Evolutionary conservation across 371 early-diverging fungal genomes (phyloP).

Genomic region (Apophysomyces elegans): DNA sequence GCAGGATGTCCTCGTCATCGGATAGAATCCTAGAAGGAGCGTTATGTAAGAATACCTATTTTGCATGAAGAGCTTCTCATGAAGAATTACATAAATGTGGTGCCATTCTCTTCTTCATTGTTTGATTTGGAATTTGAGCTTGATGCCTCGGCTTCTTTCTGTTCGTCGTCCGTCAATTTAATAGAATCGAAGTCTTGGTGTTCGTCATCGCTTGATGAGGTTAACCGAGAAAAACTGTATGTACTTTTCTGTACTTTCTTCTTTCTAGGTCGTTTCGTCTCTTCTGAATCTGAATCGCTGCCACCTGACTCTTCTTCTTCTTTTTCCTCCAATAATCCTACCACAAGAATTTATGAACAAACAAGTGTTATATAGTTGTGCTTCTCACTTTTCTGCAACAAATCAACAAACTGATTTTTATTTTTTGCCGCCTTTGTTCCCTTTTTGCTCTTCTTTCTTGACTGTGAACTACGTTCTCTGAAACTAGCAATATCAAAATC

Average conservation of each 20-base stretch:
- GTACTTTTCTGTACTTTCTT: conserved; percentile 12
- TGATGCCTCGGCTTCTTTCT: too few relatives aligned
- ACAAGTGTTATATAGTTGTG: neutral
- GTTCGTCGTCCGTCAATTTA: neutral
- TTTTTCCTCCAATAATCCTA: conserved; percentile 7
- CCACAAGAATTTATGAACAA: neutral
- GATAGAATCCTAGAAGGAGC: neutral
- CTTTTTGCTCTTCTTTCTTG: conserved; percentile 8
- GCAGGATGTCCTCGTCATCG: neutral
- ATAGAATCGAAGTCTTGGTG: neutral
- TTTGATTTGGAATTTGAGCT: neutral
- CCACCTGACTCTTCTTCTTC: conserved; percentile 7
- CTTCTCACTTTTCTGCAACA: conserved; percentile 29
- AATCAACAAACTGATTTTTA: conserved; percentile 21
- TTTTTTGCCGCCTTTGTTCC: neutral
- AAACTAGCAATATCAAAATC: conserved; percentile 40
- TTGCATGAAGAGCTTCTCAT: too few relatives aligned
- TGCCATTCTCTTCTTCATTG: neutral
- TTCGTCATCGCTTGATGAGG: neutral
- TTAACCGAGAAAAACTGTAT: neutral
- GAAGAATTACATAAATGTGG: neutral
- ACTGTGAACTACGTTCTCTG: conserved; percentile 10
- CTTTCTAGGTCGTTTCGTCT: conserved; percentile 6
- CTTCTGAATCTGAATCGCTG: conserved; percentile 9
- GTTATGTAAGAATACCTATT: neutral